Evolutionary conservation across 2,329 filamentous ascomycete genomes (phyloP), one percentile per base, ranked within the genome.

Genomic region (Pseudogymnoascus verrucosus): DNA sequence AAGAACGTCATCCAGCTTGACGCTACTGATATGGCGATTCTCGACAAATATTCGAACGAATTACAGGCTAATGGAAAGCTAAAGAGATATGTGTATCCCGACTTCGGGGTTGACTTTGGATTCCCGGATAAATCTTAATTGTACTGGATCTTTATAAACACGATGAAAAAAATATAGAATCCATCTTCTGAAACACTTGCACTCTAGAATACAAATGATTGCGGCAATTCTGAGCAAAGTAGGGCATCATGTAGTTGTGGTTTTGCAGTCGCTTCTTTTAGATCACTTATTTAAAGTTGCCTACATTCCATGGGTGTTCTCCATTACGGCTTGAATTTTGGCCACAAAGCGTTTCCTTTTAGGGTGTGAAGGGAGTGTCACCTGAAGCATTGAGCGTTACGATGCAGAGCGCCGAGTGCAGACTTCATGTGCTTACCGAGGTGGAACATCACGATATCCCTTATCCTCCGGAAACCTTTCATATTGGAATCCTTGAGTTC

Each of bases 31-130:
- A 71, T 88, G 70, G 79, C 82, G 74, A 76, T 75, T 60, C 76
- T 87, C 12, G 76, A 80, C 68, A 81, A 80, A 61, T 86, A 85
- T 74, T 82, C 83, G 0, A 75, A 78, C 23, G 76, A 78, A 36
- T 73, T 87, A 51, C 64, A 65, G 26, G 70, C 76, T 68, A 79
- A 79, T 65, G 78, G 79, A 54, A 81, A 84, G 75, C 71, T 84
- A 65, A 77, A 83, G 75, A 79, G 85, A 69, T 89, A 84, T 66
- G 85, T 90, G 36, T 89, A 87, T 73, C 88, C 88, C 68, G 82
- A 86, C 0, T 90, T 89, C 70, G 85, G 85, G 2, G 76, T 88
- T 60, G 79, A 87, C 70, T 87, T 90, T 73, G 87, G 87, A 1
- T 90, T 90, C 78, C 87, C 86, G n/a, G 88, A 90, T 63, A 68